A percentile compares a stretch with the other conserved stretches of the same genome.
Evolutionary conservation across 352 stramenopile species (phyloP).

Genomic region (Phytophthora sansomeana): DNA sequence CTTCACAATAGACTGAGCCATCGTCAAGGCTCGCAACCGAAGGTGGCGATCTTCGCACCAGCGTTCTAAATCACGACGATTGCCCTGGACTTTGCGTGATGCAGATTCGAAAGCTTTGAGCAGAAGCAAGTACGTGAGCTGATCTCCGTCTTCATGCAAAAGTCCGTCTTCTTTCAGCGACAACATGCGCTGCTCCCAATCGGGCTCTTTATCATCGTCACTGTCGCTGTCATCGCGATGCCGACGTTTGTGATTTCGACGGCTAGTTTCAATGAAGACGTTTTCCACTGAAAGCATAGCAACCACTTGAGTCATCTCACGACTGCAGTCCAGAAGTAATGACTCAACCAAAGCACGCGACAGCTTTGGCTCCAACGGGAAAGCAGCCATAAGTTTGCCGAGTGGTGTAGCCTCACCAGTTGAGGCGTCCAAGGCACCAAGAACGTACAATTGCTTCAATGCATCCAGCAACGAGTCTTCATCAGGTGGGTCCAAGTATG

Average conservation of each 20-base stretch:
- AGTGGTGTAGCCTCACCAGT: constrained; percentile 61
- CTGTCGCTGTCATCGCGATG: constrained; percentile 25
- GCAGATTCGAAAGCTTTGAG: constrained; percentile 51
- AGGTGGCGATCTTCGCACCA: constrained; percentile 70
- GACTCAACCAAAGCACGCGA: constrained; percentile 73
- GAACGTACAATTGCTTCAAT: constrained; percentile 75
- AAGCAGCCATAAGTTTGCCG: constrained; percentile 83
- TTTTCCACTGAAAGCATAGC: constrained; percentile 89
- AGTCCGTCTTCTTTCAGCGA: constrained; percentile 50
- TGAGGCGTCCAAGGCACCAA: constrained; percentile 63
- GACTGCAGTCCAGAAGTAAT: constrained; percentile 58
- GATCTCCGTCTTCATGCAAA: constrained; percentile 63
- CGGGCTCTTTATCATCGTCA: constrained; percentile 20
- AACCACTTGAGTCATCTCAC: constrained; percentile 75
- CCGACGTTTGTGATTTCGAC: constrained; percentile 6
- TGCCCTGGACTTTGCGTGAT: constrained; percentile 16
- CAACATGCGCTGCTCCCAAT: constrained; percentile 56
- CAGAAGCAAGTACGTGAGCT: constrained; percentile 60
- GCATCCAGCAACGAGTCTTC: constrained; percentile 78
- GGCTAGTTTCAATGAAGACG: constrained; percentile 58
- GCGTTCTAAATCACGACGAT: constrained; percentile 34
- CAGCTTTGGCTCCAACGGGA: constrained; percentile 85
- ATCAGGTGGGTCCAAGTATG: constrained; percentile 73
- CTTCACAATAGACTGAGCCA: constrained; percentile 55
- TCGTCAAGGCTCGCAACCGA: constrained; percentile 60